Evolutionary conservation across 768 basidiomycete species (phyloP).

Genomic region (Floccularia luteovirens): DNA sequence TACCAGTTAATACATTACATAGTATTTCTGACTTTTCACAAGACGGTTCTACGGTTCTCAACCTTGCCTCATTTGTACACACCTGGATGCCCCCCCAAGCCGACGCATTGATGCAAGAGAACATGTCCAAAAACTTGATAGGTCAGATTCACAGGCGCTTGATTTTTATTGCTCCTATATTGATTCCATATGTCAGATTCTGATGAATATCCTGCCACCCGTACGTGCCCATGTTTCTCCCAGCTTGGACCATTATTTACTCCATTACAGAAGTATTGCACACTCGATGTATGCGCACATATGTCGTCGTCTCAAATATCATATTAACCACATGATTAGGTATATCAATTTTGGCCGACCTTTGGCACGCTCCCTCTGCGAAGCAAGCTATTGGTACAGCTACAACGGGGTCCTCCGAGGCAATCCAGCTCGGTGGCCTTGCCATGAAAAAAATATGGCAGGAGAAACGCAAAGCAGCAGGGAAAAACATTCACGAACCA

Average conservation of each 20-base stretch:
- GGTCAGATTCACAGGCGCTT: too few relatives aligned
- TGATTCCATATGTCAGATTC: slow-evolving; percentile 15
- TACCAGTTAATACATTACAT: neutral
- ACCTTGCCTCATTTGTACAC: slow-evolving; percentile 54
- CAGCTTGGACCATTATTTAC: slow-evolving; percentile 1
- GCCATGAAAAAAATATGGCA: slow-evolving; percentile 74
- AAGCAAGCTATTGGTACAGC: slow-evolving; percentile 64
- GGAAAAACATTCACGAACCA: slow-evolving; percentile 71
- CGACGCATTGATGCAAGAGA: slow-evolving; percentile 50
- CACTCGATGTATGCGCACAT: slow-evolving; percentile 31
- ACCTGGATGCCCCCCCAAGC: slow-evolving; percentile 57
- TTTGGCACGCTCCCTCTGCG: slow-evolving; percentile 63
- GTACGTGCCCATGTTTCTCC: slow-evolving; percentile 22
- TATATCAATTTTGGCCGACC: slow-evolving; percentile 44
- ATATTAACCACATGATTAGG: slow-evolving; percentile 17
- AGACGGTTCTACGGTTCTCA: slow-evolving; percentile 56
- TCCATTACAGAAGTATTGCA: slow-evolving; percentile 36
- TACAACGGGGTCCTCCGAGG: slow-evolving; percentile 67
- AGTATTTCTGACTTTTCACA: slow-evolving; percentile 7
- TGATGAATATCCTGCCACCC: slow-evolving; percentile 67
- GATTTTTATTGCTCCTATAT: too few relatives aligned
- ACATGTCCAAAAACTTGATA: slow-evolving; percentile 60
- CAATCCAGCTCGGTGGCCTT: slow-evolving; percentile 67
- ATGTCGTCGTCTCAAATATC: neutral
- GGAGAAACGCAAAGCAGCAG: slow-evolving; percentile 53